Base-by-base conservation (phyloP, 1,284 basidiomycete genomes). In the Cerioporus squamosus region DNA sequence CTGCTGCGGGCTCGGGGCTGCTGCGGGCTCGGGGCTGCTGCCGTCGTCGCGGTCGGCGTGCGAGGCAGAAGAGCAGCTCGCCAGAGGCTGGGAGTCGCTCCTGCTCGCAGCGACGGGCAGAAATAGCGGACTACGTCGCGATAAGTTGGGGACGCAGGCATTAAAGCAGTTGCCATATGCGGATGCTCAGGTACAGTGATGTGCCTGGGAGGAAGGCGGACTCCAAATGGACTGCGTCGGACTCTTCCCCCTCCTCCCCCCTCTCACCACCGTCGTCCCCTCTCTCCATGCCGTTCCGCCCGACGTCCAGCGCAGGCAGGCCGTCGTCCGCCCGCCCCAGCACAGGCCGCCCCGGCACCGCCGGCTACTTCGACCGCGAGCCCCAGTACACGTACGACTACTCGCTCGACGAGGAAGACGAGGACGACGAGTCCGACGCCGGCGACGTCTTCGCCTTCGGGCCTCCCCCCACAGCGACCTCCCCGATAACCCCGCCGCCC, bases 381-480 rank as follows among this genome's bases (percentile, higher is more conserved):
- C 68, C 68, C 18, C 72, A 77, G 60, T 75, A 74, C 61, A 69
- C 73, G 43, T 69, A 71, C 59, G 66, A 76, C 12, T 75, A 74
- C 64, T 60, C 72, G 33, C 66, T 73, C 44, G 75, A 79, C 12
- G 82, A 84, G 14, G 84, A 87, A 36, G 62, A 64, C 44, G 82
- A 85, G 36, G 86, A 88, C 40, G 87, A 87, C 42, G 83, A 84
- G 61, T 87, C 84, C 67, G 91, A 92, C 56, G 83, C 85, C 44
- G 91, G 88, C 65, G 87, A 90, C 72, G 88, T 93, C 59, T 93
- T 93, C 74, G 91, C 91, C 3, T 93, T 90, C 75, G 79, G 87
- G 20, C 90, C 90, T 42, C 90, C 90, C 24, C 80, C 82, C 7
- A 90, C 90, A 38, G 84, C 88, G 29, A 83, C 88, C 64, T 75